These are phyloP conservation scores for Fraxinus sp. DNA, from an alignment of 305 asterid species.

Conservation along the genomic window DNA sequence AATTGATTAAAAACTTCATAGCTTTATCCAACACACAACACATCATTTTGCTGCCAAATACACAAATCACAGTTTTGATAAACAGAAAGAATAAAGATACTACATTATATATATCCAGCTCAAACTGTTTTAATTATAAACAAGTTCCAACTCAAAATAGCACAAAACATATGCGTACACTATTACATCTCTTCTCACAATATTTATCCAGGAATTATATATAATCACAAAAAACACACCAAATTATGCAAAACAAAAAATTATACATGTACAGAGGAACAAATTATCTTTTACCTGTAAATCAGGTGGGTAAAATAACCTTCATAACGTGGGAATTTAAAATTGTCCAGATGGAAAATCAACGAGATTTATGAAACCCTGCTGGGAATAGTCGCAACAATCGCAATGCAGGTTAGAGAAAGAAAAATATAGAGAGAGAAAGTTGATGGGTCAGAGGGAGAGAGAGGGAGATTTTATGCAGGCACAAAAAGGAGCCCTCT, in stretches of 20 bases:
- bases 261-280: not conserved
- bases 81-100: not conserved
- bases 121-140: not conserved
- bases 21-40: not conserved
- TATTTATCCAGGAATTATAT: not conserved
- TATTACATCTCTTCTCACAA: not conserved
- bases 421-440: constrained; percentile 19
- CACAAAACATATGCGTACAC: not conserved
- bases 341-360: constrained; percentile 23
- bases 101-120: not conserved
- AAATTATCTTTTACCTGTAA: constrained; percentile 29
- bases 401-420: constrained; percentile 37
- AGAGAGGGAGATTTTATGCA: constrained; percentile 21
- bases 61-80: not conserved
- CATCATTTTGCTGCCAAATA: not conserved
- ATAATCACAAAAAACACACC: not conserved
- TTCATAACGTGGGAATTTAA: constrained; percentile 27
- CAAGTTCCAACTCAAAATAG: not conserved
- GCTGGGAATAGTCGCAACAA: constrained; percentile 32
- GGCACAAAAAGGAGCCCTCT: constrained; percentile 1
- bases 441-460: constrained; percentile 27
- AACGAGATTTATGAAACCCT: constrained; percentile 26
- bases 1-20: not conserved
- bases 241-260: not conserved
- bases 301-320: not conserved